Conservation (phyloP, 768 basidiomycete genomes). For the Arthromyces matolae region DNA sequence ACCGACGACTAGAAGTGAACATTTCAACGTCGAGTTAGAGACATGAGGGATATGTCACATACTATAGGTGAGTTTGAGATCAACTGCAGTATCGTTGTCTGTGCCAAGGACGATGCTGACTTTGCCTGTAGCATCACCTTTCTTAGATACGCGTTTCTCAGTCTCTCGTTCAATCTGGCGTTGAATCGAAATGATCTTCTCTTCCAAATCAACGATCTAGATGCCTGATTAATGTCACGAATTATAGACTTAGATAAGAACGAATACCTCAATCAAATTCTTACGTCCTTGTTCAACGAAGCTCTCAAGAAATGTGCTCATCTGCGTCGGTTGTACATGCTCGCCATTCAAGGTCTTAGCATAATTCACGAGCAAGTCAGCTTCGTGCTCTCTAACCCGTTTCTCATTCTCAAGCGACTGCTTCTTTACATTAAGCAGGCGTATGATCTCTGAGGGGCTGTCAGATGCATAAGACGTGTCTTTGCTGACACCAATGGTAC, state of each 20-base stretch:
- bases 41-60: slow-evolving; percentile 18
- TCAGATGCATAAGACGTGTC: slow-evolving; percentile 15
- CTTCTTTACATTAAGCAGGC: slow-evolving; percentile 34
- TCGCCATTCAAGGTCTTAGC: slow-evolving; percentile 41
- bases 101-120: slow-evolving; percentile 42
- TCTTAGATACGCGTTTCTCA: slow-evolving; percentile 29
- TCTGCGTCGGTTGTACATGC: slow-evolving; percentile 33
- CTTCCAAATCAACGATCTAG: slow-evolving; percentile 33
- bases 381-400: slow-evolving; percentile 37
- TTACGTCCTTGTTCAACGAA: slow-evolving; percentile 37
- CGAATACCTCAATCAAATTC: slow-evolving; percentile 29
- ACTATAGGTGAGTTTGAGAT: slow-evolving; percentile 55
- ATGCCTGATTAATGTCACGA: background rate
- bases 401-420: slow-evolving; percentile 34
- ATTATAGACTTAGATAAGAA: background rate
- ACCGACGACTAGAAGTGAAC: slow-evolving; percentile 40
- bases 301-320: slow-evolving; percentile 38
- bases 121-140: slow-evolving; percentile 29
- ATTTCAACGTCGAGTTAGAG: background rate
- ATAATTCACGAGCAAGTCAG: slow-evolving; percentile 40
- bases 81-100: slow-evolving; percentile 31
- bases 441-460: slow-evolving; percentile 31
- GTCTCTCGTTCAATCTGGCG: slow-evolving; percentile 36
- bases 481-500: slow-evolving; percentile 30
- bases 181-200: slow-evolving; percentile 37